These are phyloP conservation scores for Barnettozyma botsteinii DNA, from an alignment of 805 yeast species.

Conservation along the genomic window DNA sequence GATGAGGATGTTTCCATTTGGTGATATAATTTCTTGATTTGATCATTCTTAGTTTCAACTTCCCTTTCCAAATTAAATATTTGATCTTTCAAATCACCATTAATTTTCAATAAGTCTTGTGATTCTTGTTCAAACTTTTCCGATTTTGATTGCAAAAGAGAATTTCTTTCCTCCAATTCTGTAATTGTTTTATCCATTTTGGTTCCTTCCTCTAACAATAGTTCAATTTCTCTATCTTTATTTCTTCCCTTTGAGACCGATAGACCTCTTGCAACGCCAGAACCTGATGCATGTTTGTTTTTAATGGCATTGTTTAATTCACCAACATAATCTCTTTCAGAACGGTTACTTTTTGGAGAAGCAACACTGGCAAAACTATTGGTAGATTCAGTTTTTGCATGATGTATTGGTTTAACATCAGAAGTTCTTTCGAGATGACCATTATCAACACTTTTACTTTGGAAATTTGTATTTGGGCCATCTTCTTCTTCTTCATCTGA, in stretches of 20 bases:
- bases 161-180: constrained; percentile 29
- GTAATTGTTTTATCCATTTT: constrained; percentile 43
- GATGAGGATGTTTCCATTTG: neutral
- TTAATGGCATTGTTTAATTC: constrained; percentile 8
- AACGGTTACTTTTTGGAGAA: constrained; percentile 6
- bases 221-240: constrained; percentile 39
- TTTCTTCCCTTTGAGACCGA: constrained; percentile 24
- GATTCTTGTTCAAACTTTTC: constrained; percentile 23
- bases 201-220: constrained; percentile 41
- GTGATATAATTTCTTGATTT: constrained; percentile 6
- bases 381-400: constrained; percentile 4
- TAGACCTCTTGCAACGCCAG: constrained; percentile 19
- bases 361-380: constrained; percentile 1
- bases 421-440: neutral
- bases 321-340: constrained; percentile 11
- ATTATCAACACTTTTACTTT: neutral
- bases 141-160: constrained; percentile 22
- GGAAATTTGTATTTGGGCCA: constrained; percentile 1
- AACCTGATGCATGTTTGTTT: constrained; percentile 8
- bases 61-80: constrained; percentile 19
- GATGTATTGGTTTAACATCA: neutral
- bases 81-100: constrained; percentile 16
- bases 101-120: constrained; percentile 16
- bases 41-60: constrained; percentile 9
- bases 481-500: constrained; percentile 71